Evolutionary conservation across 2,329 filamentous ascomycete genomes (phyloP).

Genomic region (Passalora sequoiae): DNA sequence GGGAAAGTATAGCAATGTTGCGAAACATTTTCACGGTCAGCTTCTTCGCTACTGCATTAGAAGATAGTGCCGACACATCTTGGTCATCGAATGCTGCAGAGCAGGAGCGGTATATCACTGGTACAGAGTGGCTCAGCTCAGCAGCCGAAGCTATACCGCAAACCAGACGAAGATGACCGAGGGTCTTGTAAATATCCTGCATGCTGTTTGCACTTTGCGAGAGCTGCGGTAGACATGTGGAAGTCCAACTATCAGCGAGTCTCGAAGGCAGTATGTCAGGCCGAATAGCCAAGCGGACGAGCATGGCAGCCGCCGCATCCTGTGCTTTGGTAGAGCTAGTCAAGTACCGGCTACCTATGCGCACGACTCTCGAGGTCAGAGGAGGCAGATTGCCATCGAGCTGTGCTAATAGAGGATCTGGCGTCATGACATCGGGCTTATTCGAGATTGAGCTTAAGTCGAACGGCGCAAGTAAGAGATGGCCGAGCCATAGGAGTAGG

Average conservation of each 20-base stretch:
- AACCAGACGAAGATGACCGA: slow-evolving; percentile 75
- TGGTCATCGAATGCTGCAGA: slow-evolving; percentile 54
- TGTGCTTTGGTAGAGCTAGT: slow-evolving; percentile 76
- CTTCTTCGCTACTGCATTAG: slow-evolving; percentile 76
- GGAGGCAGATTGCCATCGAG: slow-evolving; percentile 61
- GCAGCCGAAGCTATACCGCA: slow-evolving; percentile 67
- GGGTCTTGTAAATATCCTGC: slow-evolving; percentile 60
- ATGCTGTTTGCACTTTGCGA: slow-evolving; percentile 2
- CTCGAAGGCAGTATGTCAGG: slow-evolving; percentile 80
- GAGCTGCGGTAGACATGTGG: slow-evolving; percentile 65
- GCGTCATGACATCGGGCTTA: slow-evolving; percentile 42
- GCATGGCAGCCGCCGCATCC: slow-evolving; percentile 75
- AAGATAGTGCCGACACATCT: slow-evolving; percentile 53
- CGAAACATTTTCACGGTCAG: slow-evolving; percentile 79
- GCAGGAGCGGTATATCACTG: slow-evolving; percentile 60
- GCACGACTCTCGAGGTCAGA: slow-evolving; percentile 65
- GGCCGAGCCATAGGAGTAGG: slow-evolving; percentile 70
- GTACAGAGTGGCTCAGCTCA: slow-evolving; percentile 64
- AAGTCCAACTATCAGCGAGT: slow-evolving; percentile 61
- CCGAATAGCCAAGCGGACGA: slow-evolving; percentile 76
- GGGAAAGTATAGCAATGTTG: slow-evolving; percentile 62
- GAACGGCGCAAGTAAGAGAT: slow-evolving; percentile 66
- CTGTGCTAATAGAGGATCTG: slow-evolving; percentile 44
- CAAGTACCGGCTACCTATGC: slow-evolving; percentile 66
- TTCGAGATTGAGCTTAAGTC: slow-evolving; percentile 79